These are phyloP conservation scores for Globisporangium megalacanthum DNA, from an alignment of 352 stramenopile species.

Conservation along the genomic window DNA sequence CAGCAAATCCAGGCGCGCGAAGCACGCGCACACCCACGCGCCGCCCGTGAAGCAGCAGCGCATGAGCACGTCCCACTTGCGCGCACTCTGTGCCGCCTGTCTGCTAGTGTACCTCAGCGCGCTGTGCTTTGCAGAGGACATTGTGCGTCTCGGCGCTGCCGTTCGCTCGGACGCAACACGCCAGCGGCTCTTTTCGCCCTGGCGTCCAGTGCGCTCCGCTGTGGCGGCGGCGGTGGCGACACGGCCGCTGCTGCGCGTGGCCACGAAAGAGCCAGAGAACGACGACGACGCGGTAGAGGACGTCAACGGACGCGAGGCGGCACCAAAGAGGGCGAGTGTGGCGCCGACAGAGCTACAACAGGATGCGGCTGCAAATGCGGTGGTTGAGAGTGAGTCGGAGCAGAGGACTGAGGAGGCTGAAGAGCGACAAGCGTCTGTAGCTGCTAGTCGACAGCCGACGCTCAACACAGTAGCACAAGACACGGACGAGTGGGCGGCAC, in stretches of 20 bases:
- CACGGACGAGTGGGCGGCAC: neutral
- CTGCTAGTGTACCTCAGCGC: slow-evolving; percentile 15
- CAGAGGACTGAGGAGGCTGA: neutral
- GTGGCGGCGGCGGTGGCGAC: slow-evolving; percentile 3
- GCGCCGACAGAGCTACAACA: neutral
- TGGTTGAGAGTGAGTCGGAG: neutral
- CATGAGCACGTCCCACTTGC: slow-evolving; percentile 16
- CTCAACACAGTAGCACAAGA: neutral
- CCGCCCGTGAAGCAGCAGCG: slow-evolving; percentile 3
- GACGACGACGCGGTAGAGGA: neutral
- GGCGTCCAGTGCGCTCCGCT: slow-evolving; percentile 15
- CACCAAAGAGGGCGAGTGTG: neutral
- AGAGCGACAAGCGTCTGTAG: neutral
- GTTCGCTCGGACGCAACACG: slow-evolving; percentile 13
- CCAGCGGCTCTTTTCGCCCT: slow-evolving; percentile 13
- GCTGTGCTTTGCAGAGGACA: slow-evolving; percentile 14
- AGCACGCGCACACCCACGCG: neutral
- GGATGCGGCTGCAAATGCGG: neutral
- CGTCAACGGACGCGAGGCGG: neutral
- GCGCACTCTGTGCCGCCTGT: slow-evolving; percentile 14
- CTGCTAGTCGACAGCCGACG: neutral
- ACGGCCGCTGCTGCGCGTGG: neutral
- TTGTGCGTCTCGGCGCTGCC: slow-evolving; percentile 11
- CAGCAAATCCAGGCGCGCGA: neutral
- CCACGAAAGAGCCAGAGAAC: neutral